These are phyloP conservation scores for Raffaelea albimanens DNA, from an alignment of 2,329 filamentous ascomycete genomes.

Conservation along the genomic window DNA sequence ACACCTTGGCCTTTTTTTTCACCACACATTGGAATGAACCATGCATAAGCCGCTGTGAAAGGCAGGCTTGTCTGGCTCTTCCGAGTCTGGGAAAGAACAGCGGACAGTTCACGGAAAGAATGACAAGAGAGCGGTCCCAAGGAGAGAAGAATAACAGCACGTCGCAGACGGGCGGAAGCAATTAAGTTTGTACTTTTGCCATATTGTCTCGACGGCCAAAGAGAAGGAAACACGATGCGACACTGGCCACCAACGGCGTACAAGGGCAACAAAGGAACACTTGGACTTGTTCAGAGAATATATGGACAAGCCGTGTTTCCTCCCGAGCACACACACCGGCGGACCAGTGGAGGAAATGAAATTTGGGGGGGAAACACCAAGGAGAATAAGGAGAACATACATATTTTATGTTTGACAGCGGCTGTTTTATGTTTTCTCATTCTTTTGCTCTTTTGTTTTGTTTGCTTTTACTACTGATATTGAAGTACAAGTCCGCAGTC, in stretches of 20 bases:
- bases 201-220: background rate
- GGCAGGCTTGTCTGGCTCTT: too few relatives aligned
- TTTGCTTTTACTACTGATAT: constrained; percentile 22
- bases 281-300: too few relatives aligned
- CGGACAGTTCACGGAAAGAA: background rate
- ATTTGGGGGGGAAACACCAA: too few relatives aligned
- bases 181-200: constrained; percentile 12
- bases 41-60: too few relatives aligned
- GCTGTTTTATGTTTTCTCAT: constrained; percentile 5
- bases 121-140: background rate
- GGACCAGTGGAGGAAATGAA: too few relatives aligned
- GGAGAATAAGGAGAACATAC: background rate
- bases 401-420: constrained; percentile 4
- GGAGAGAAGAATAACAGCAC: constrained; percentile 3
- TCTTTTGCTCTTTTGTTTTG: constrained; percentile 6
- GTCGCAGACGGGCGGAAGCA: constrained; percentile 7
- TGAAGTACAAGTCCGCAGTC: constrained; percentile 7
- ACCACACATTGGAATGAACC: too few relatives aligned
- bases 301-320: too few relatives aligned
- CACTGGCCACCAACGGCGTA: too few relatives aligned
- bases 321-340: too few relatives aligned
- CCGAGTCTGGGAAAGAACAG: too few relatives aligned
- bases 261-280: too few relatives aligned
- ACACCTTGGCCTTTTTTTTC: too few relatives aligned
- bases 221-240: background rate